Conservation (phyloP, 2,329 filamentous ascomycete genomes). For the Chlorencoelia australis region DNA sequence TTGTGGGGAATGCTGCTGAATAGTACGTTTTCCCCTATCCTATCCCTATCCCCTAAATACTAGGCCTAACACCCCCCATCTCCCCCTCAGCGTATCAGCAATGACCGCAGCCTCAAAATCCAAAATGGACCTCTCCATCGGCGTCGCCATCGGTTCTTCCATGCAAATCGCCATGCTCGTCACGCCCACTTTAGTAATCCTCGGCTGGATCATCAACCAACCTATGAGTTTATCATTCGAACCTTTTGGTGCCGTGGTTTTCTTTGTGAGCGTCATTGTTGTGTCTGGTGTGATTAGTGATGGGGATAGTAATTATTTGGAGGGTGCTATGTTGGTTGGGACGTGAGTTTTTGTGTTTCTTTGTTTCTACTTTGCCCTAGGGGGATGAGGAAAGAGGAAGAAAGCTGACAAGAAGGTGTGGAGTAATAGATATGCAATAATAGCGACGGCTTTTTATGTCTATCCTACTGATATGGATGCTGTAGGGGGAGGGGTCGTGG, state of each 20-base stretch:
- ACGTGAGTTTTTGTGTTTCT: too few species aligned
- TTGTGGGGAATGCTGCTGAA: conserved; percentile 72
- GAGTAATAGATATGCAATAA: too few species aligned
- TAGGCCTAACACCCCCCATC: too few species aligned
- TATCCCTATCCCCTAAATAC: too few species aligned
- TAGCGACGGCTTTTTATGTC: background rate
- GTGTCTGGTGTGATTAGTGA: conserved; percentile 71
- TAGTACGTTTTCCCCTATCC: too few species aligned
- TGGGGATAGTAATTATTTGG: conserved; percentile 75
- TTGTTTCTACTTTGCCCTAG: too few species aligned
- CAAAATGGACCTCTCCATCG: conserved; percentile 68
- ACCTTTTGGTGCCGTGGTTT: conserved; percentile 68
- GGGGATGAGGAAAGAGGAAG: too few species aligned
- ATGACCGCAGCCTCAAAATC: conserved; percentile 69
- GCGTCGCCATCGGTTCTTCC: conserved; percentile 71
- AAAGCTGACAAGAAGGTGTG: too few species aligned
- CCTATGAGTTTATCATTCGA: conserved; percentile 72
- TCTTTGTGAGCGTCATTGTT: conserved; percentile 65
- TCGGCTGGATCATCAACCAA: conserved; percentile 64
- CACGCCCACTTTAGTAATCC: conserved; percentile 68
- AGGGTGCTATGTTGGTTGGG: conserved; percentile 53
- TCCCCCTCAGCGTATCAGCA: conserved; percentile 69
- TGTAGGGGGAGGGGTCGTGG: too few species aligned
- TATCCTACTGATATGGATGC: too few species aligned
- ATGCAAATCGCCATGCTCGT: conserved; percentile 77